These are phyloP conservation scores for Trichocladium antarcticum DNA, from an alignment of 495 filamentous ascomycete genomes.

Conservation along the genomic window DNA sequence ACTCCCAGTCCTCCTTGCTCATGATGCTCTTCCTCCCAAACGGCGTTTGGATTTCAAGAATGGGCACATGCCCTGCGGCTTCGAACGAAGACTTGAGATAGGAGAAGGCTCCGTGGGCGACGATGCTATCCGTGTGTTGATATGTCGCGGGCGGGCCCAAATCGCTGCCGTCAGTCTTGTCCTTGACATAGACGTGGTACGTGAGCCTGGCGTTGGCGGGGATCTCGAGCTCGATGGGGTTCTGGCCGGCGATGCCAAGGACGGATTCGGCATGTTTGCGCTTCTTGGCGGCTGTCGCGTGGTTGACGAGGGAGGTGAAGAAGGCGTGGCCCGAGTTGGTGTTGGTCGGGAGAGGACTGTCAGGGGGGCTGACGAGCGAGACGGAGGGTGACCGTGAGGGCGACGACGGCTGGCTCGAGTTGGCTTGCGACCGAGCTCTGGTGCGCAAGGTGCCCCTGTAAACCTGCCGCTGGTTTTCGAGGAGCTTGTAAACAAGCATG, in stretches of 20 bases:
- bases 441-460: background rate
- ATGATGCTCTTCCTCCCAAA: constrained; percentile 1
- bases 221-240: constrained; percentile 10
- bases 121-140: constrained; percentile 7
- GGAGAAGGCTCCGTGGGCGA: constrained; percentile 8
- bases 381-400: background rate
- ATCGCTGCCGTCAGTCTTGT: constrained; percentile 8
- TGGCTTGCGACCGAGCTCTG: background rate
- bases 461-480: background rate
- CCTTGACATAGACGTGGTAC: constrained; percentile 15
- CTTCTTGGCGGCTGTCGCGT: constrained; percentile 7
- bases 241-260: background rate
- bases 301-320: constrained; percentile 9
- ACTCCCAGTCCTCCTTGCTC: constrained; percentile 10
- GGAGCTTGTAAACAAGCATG: constrained; percentile 9
- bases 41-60: constrained; percentile 9
- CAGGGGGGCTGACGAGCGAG: background rate
- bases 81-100: constrained; percentile 9
- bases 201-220: constrained; percentile 14
- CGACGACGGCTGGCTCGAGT: background rate
- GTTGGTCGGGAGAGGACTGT: background rate
- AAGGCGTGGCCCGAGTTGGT: background rate
- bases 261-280: constrained; percentile 3
- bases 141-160: constrained; percentile 2
- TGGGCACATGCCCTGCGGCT: constrained; percentile 5